These are phyloP conservation scores for Gamsiella multidivaricata DNA, from an alignment of 192 early-diverging fungal species.

Conservation along the genomic window DNA sequence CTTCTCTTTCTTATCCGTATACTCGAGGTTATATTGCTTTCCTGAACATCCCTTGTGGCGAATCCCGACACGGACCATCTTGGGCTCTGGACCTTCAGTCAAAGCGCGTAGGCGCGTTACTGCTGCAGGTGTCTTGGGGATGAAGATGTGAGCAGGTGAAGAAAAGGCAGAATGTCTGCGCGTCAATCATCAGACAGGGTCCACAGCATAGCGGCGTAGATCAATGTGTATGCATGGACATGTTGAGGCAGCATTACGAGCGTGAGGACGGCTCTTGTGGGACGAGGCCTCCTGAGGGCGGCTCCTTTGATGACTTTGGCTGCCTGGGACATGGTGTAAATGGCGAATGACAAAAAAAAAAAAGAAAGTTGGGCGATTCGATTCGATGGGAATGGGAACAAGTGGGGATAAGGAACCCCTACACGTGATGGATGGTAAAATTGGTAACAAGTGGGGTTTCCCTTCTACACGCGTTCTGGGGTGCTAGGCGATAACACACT, in stretches of 20 bases:
- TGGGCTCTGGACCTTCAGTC: slow-evolving; percentile 64
- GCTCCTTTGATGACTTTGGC: slow-evolving; percentile 34
- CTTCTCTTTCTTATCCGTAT: slow-evolving; percentile 75
- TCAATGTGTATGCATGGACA: no score
- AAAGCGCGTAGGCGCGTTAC: slow-evolving; percentile 75
- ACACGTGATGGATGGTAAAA: no score
- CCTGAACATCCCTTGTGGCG: slow-evolving; percentile 97
- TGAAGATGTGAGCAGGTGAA: background rate
- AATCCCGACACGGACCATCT: slow-evolving; percentile 84
- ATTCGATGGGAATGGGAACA: no score
- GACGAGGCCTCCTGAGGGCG: slow-evolving; percentile 20
- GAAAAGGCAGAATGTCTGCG: background rate
- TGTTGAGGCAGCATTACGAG: slow-evolving; percentile 55
- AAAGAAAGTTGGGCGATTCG: no score
- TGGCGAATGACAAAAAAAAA: background rate
- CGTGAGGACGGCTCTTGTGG: slow-evolving; percentile 56
- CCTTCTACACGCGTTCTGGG: no score
- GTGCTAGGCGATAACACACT: no score
- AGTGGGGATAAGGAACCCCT: no score
- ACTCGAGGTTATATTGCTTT: slow-evolving; percentile 86
- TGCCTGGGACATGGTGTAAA: slow-evolving; percentile 32
- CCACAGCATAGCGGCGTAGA: no score
- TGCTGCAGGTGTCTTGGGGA: slow-evolving; percentile 77
- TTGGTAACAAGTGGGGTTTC: no score
- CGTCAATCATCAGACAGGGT: no score